Conservation (phyloP, 139 green algal species). For the Limnomonas spitsbergensis region DNA sequence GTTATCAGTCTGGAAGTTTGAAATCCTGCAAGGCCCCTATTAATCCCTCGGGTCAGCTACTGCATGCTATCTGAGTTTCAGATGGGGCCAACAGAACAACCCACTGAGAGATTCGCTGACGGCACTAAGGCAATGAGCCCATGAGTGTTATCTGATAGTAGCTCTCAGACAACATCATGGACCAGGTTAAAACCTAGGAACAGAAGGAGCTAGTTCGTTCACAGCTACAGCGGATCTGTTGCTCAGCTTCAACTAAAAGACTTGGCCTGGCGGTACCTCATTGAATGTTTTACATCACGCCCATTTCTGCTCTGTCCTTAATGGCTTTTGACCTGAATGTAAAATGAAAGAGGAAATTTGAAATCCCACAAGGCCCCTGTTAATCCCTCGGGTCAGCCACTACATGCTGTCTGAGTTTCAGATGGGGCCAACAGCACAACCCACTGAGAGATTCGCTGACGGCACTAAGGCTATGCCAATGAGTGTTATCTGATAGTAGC, state of each 20-base stretch:
- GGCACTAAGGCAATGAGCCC: slow-evolving; percentile 26
- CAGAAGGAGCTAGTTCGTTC: too few relatives aligned
- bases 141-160: slow-evolving; percentile 55
- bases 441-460: slow-evolving; percentile 48
- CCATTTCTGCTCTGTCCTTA: too few relatives aligned
- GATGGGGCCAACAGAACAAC: slow-evolving; percentile 28
- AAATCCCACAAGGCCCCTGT: slow-evolving; percentile 26
- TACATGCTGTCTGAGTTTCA: slow-evolving; percentile 41
- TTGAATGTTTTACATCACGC: too few relatives aligned
- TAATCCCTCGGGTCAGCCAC: slow-evolving; percentile 35
- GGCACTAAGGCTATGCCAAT: slow-evolving; percentile 32
- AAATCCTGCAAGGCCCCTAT: slow-evolving; percentile 26
- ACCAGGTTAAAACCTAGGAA: too few relatives aligned
- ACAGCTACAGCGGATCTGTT: too few relatives aligned
- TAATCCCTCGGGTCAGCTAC: slow-evolving; percentile 35
- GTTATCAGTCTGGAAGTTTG: too few relatives aligned
- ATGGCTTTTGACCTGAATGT: too few relatives aligned
- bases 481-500: slow-evolving; percentile 53
- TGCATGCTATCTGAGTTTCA: slow-evolving; percentile 41
- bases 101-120: slow-evolving; percentile 48
- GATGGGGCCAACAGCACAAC: slow-evolving; percentile 28
- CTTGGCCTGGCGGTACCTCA: too few relatives aligned
- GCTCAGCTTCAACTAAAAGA: too few relatives aligned
- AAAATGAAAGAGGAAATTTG: too few relatives aligned
- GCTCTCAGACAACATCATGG: slow-evolving; percentile 27